Evolutionary conservation across 192 early-diverging fungal genomes (phyloP).

Genomic region (Rhizophagus sp.): DNA sequence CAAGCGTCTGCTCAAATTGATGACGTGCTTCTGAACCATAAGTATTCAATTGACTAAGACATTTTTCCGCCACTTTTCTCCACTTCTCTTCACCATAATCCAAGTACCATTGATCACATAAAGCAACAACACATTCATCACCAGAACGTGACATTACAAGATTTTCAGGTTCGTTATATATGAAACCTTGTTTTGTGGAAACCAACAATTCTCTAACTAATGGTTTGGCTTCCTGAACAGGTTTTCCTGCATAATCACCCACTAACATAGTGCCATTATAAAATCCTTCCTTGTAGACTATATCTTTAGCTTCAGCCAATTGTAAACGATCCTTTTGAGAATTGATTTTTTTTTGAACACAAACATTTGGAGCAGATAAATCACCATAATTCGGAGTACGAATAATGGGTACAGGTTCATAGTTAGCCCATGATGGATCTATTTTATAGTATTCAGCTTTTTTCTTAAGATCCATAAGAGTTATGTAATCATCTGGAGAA

Average conservation of each 20-base stretch:
- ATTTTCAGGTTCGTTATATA: constrained; percentile 94
- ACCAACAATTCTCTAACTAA: constrained; percentile 80
- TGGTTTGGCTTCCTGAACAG: constrained; percentile 90
- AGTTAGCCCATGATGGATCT: constrained; percentile 80
- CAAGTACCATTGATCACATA: constrained; percentile 98
- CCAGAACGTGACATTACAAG: constrained; percentile 91
- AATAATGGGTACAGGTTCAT: constrained; percentile 85
- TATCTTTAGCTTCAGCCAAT: constrained; percentile 91
- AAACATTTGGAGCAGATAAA: constrained; percentile 79
- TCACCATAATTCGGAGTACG: constrained; percentile 83
- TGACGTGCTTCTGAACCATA: constrained; percentile 80
- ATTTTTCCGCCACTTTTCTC: constrained; percentile 74
- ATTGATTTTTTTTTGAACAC: constrained; percentile 92
- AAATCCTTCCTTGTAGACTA: constrained; percentile 97
- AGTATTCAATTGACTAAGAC: constrained; percentile 79
- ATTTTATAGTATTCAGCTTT: constrained; percentile 94
- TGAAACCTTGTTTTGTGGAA: constrained; percentile 69
- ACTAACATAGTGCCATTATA: constrained; percentile 87
- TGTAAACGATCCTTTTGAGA: constrained; percentile 94
- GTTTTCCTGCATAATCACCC: constrained; percentile 78
- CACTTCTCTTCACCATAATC: constrained; percentile 93
- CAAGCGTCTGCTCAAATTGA: constrained; percentile 83
- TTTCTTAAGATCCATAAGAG: constrained; percentile 90
- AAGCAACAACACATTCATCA: constrained; percentile 95
- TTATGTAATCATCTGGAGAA: constrained; percentile 94